phyloP scores from a whole-genome alignment of 441 rosid genomes.

The Bruguiera hainesii region DNA sequence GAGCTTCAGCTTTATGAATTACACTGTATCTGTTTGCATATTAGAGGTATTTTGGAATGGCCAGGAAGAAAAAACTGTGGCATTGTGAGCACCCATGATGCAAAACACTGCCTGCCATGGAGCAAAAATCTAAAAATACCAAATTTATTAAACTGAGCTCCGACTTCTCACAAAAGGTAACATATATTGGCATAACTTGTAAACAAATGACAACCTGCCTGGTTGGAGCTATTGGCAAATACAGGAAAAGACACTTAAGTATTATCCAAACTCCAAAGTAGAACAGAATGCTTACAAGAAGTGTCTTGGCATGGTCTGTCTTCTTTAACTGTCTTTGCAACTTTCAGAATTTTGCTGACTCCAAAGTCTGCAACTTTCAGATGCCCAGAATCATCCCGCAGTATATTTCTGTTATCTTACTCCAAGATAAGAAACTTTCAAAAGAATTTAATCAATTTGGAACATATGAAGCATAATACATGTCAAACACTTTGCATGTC shows the following conservation, averaged over 20 bases:
- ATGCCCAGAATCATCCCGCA: slow-evolving; percentile 74
- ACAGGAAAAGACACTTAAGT: neutral
- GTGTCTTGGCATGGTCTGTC: slow-evolving; percentile 51
- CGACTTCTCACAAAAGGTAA: slow-evolving; percentile 10
- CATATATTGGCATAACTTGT: slow-evolving; percentile 3
- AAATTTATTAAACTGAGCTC: neutral
- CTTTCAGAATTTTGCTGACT: slow-evolving; percentile 52
- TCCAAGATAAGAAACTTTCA: slow-evolving; percentile 37
- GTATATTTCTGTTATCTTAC: slow-evolving; percentile 60
- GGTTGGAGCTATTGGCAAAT: neutral
- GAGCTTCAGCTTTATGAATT: neutral
- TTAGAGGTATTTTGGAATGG: no score
- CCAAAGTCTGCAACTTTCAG: slow-evolving; percentile 72
- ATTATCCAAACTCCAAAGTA: slow-evolving; percentile 13
- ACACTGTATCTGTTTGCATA: no score
- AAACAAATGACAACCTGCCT: no score
- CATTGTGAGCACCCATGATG: neutral
- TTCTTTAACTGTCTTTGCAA: slow-evolving; percentile 54
- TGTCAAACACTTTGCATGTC: slow-evolving; percentile 1
- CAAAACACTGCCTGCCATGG: no score
- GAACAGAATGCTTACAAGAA: slow-evolving; percentile 42
- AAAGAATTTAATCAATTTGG: slow-evolving; percentile 25
- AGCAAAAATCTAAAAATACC: no score
- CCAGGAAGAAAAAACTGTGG: neutral
- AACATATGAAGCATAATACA: slow-evolving; percentile 3